A percentile compares a stretch with the other conserved stretches of the same genome.
Conservation (phyloP, 2,329 filamentous ascomycete genomes). For the Colletotrichum aenigma region DNA sequence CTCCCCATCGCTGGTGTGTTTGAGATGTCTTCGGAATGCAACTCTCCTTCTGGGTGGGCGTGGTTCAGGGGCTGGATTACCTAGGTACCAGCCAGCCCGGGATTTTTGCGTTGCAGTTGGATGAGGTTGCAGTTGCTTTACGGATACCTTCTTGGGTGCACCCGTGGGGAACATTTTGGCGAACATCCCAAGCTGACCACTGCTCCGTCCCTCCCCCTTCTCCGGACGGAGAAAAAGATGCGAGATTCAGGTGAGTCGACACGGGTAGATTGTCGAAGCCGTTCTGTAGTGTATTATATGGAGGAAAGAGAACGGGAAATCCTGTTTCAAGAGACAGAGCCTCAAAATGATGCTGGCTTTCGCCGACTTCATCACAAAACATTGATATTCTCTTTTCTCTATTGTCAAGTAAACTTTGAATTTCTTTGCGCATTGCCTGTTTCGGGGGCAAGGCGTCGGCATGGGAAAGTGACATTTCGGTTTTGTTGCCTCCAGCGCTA, state of each 20-base stretch:
- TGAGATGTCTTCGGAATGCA: background rate
- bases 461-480: slow-evolving; percentile 11
- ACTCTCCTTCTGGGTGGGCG: background rate
- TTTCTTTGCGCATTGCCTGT: background rate
- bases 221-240: background rate
- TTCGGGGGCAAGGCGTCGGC: background rate
- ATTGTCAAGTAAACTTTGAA: background rate
- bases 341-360: background rate
- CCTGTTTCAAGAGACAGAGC: background rate
- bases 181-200: background rate
- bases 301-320: background rate
- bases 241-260: slow-evolving; percentile 20
- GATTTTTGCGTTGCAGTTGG: background rate
- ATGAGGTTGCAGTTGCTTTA: background rate
- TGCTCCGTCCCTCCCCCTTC: background rate
- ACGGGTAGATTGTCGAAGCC: slow-evolving; percentile 18
- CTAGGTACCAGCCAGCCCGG: background rate
- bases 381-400: background rate
- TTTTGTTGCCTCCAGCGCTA: background rate
- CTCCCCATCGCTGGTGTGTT: background rate
- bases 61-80: background rate
- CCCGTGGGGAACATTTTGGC: slow-evolving; percentile 10
- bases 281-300: background rate
- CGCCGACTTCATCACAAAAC: background rate
- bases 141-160: background rate